Evolutionary conservation across 345 rosid species (phyloP), one percentile per base, ranked within the genome.

Genomic region (Ceriops decandra): DNA sequence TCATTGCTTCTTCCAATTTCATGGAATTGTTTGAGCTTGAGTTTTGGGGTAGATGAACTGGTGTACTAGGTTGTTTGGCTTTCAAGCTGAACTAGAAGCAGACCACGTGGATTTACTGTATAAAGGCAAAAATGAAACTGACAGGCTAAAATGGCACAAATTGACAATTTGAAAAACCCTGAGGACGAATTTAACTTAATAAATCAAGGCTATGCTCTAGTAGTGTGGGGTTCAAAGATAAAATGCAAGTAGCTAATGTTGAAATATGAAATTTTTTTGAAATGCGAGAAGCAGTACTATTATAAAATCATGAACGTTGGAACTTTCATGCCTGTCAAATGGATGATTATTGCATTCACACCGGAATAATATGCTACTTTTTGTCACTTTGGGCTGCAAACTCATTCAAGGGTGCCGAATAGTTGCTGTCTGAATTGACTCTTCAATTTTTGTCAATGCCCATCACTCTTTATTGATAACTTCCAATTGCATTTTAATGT

Each of bases 311-410:
- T 33, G 20, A 36, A 15, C 13, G 5, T 38, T 53, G 31, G 69
- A 53, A 66, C 59, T 51, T 51, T 30, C 36, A 28, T 49, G 56
- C 15, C 57, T 28, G 15, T 64, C 57, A 30, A 28, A 51, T 16
- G 52, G 52, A 36, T 42, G 17, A 42, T 42, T 42, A 64, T 28
- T 51, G 16, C 8, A 5, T 3, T 64, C 27, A 28, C 32, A 20
- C 32, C 58, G 30, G 69, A 22, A 66, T 33, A 53, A 66, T n/a
- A 52, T 53, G 32, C 60, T 32, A 21, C 60, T n/a, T 66, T 64
- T 47, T 20, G 30, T 64, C 57, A 13, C 30, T 22, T 52, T 46
- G 51, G 0, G 24, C 38, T 8, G 60, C 49, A 15, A 35, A 42
- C 49, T 42, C 22, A 52, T 53, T 22, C 16, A 22, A 9, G 11